phyloP scores from a whole-genome alignment of 805 yeast genomes.

The Ogataea nakhonphanomensis region DNA sequence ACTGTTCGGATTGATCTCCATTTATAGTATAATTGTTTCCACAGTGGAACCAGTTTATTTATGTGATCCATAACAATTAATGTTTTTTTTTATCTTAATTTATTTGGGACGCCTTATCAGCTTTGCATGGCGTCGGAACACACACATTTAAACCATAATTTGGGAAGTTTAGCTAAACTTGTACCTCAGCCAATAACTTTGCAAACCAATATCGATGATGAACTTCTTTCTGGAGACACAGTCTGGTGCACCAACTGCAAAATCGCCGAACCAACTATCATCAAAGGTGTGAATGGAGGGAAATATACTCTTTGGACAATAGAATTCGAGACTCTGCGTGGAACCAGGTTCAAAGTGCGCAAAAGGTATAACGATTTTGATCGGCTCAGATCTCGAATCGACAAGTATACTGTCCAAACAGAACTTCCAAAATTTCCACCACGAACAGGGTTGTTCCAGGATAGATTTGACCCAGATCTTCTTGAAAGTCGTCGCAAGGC shows the following conservation, averaged over 20 bases:
- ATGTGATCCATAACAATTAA: constrained; percentile 45
- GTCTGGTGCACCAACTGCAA: constrained; percentile 31
- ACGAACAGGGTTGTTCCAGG: constrained; percentile 33
- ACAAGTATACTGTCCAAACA: constrained; percentile 36
- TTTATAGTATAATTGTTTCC: constrained; percentile 47
- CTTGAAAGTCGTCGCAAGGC: constrained; percentile 53
- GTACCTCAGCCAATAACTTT: constrained; percentile 42
- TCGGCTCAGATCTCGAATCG: constrained; percentile 40
- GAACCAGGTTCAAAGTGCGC: constrained; percentile 44
- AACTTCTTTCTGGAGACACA: constrained; percentile 5
- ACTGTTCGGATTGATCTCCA: constrained; percentile 61
- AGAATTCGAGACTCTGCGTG: constrained; percentile 25
- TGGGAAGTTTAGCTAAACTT: constrained; percentile 17
- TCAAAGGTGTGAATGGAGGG: constrained; percentile 27
- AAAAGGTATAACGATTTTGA: constrained; percentile 67
- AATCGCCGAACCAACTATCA: constrained; percentile 33
- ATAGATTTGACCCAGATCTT: constrained; percentile 37
- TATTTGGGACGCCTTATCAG: constrained; percentile 4
- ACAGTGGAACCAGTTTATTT: constrained; percentile 44
- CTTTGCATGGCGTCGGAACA: constrained; percentile 10
- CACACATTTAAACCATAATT: constrained; percentile 15
- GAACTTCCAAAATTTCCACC: constrained; percentile 52
- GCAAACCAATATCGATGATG: constrained; percentile 28
- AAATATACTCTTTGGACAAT: constrained; percentile 31
- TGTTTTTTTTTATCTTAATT: constrained; percentile 1